Base-by-base conservation (phyloP, 495 filamentous ascomycete genomes). In the Penicillium taxi region DNA sequence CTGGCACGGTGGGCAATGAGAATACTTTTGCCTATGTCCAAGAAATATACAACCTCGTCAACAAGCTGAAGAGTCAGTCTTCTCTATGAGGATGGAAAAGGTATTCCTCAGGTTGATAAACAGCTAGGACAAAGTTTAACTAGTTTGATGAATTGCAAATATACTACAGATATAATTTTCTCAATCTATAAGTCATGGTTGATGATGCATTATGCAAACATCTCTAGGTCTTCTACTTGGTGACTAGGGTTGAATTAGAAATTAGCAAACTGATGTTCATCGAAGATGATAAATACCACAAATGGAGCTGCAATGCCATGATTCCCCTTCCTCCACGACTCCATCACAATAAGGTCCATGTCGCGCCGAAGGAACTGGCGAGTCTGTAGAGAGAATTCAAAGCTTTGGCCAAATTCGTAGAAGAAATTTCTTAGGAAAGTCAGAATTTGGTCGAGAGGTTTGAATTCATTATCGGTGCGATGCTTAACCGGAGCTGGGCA, bases 271-370 rank as follows among this genome's bases (percentile, higher is more conserved):
- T n/a, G n/a, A n/a, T n/a, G n/a, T n/a, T n/a, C n/a, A n/a, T n/a
- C n/a, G n/a, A n/a, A n/a, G n/a, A n/a, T n/a, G n/a, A 17, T 14
- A 18, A 20, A 22, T 6, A 15, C n/a, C 26, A 37, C 72, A 44
- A 59, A 78, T 73, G 65, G 77, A 16, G 69, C 67, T 35, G 73
- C 63, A 2, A 70, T 67, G 23, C 73, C 65, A 13, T 62, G 52
- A 46, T 80, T 80, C 1, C 76, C 76, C 19, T 45, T 52, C 32
- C 78, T 59, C 56, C 71, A 66, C 3, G 69, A 61, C 50, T 82
- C 78, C 30, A 81, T 49, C 9, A 68, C 50, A 11, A 81, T 51
- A 32, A 80, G 36, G 63, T 58, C 75, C 74, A 81, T 23, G 61
- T 67, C 3, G 73, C 69, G 9, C 64, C 66, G 39, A 77, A 70